These are phyloP conservation scores for Ganoderma leucocontextum DNA, from an alignment of 1,284 basidiomycete genomes.

Conservation along the genomic window DNA sequence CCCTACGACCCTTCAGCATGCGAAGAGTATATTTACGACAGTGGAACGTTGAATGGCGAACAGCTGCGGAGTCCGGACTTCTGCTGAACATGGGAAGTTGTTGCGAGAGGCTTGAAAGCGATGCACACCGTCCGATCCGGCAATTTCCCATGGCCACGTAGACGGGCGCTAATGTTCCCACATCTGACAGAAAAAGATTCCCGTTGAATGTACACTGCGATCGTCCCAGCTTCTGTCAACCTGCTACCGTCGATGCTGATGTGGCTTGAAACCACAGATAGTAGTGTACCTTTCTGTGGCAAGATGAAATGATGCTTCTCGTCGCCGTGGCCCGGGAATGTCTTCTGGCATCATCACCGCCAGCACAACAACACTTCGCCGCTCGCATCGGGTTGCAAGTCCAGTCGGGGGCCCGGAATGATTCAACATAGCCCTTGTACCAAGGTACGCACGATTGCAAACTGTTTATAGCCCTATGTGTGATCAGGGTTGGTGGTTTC, in stretches of 20 bases:
- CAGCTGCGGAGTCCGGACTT: background rate
- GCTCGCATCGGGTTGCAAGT: background rate
- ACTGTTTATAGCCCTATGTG: background rate
- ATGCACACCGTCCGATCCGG: background rate
- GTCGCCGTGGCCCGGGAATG: no score
- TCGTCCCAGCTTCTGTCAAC: background rate
- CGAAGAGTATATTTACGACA: background rate
- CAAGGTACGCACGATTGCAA: background rate
- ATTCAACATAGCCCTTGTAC: background rate
- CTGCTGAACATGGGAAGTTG: background rate
- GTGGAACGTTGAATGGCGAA: background rate
- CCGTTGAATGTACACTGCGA: slow-evolving; percentile 1
- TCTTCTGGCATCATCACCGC: background rate
- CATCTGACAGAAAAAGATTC: background rate
- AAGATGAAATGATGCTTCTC: background rate
- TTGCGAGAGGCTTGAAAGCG: background rate
- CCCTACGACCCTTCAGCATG: background rate
- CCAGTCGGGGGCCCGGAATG: background rate
- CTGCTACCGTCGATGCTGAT: background rate
- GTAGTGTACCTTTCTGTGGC: background rate
- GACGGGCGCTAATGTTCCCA: background rate
- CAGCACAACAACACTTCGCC: background rate
- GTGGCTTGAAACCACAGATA: background rate
- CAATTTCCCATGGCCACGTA: background rate
- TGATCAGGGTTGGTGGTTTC: background rate